Base-by-base conservation (phyloP, 148 eudicot species). In the Tetragonia tetragonoides region DNA sequence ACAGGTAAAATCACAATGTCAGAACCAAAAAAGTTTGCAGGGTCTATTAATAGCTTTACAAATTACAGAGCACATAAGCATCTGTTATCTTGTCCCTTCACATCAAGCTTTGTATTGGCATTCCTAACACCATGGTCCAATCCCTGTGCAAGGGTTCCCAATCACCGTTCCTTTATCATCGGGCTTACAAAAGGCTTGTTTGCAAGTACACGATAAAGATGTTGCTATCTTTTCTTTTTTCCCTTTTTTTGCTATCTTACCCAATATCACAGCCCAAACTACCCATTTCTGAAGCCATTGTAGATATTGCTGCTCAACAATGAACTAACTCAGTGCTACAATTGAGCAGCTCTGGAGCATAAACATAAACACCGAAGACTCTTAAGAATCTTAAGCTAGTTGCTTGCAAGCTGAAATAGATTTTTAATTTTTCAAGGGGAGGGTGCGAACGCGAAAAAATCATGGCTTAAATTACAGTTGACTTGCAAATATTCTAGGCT, bases 251-350 rank as follows among this genome's bases (percentile, higher is more conserved):
- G 53, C 8, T 49, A 7, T 49, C 53, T 7, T 7, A 49, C 53
- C 1, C 34, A 28, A 54, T 4, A 46, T 49, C 14, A n/a, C 42
- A 54, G 7, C 47, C 59, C 73, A 49, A 3, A 53, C 62, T 71
- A 51, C 34, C 17, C 16, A 14, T 28, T 6, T 5, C 38, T 8
- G 18, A 54, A 54, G 16, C 59, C 18, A 15, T 17, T 3, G 8
- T 60, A 20, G n/a, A 60, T n/a, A 60, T 60, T 60, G 64, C 24
- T 4, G 8, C 64, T n/a, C 63, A 60, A 60, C 28, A 60, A 60
- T 60, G 59, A 73, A 57, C n/a, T 38, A 73, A 62, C 41, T 56
- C 63, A n/a, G 24, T 60, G 28, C 24, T 60, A n/a, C 63, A 60
- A 21, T 20, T 7, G 62, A 7, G 23, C 3, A 7, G 62, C 21